These are phyloP conservation scores for Ustilago xerochloae DNA, from an alignment of 1,284 basidiomycete species.

Conservation along the genomic window DNA sequence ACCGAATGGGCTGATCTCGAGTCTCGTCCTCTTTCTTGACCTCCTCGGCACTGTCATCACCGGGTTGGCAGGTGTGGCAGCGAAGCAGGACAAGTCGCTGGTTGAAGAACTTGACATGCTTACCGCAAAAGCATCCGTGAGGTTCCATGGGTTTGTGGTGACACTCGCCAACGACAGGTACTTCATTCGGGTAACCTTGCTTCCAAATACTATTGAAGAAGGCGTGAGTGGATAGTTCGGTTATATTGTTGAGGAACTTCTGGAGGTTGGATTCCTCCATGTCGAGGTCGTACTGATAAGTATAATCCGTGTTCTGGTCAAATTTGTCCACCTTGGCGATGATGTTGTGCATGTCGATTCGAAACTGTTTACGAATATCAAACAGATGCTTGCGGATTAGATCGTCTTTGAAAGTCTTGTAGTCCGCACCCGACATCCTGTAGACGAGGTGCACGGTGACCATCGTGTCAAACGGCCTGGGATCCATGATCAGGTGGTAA, in stretches of 20 bases:
- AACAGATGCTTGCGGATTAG: neutral
- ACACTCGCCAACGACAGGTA: neutral
- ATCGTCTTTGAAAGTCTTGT: neutral
- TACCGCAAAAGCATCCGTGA: constrained; percentile 2
- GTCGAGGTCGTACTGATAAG: neutral
- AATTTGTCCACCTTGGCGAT: neutral
- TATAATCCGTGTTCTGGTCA: neutral
- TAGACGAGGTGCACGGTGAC: constrained; percentile 1
- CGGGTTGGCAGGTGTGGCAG: neutral
- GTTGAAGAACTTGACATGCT: constrained; percentile 1
- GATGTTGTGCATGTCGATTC: neutral
- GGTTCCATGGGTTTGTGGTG: constrained; percentile 5
- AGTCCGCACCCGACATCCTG: neutral
- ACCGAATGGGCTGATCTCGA: too few relatives aligned
- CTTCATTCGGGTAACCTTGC: neutral
- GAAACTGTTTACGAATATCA: neutral
- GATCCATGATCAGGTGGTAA: neutral
- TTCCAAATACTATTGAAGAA: constrained; percentile 10
- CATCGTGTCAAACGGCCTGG: neutral
- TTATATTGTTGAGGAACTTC: neutral
- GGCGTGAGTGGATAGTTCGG: neutral
- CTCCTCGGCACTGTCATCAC: neutral
- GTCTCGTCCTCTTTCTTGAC: neutral
- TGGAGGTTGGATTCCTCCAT: neutral
- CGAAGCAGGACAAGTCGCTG: constrained; percentile 8